Evolutionary conservation across 2,329 filamentous ascomycete species (phyloP).

Genomic region (Dactylellina parvicollis): DNA sequence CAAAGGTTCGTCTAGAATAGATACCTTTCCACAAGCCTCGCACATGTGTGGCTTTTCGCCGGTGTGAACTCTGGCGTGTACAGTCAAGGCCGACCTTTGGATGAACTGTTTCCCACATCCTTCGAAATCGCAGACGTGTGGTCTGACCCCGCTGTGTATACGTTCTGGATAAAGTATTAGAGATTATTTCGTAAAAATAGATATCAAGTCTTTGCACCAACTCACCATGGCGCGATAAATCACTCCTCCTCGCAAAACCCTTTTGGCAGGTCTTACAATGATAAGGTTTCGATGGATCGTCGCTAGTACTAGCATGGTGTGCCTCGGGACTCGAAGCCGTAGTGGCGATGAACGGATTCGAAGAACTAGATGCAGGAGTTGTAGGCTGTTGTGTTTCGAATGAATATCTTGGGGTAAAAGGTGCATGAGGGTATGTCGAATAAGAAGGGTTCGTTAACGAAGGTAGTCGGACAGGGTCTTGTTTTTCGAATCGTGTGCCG

Average conservation of each 20-base stretch:
- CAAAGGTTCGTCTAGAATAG: background rate
- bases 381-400: constrained; percentile 58
- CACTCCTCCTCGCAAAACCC: constrained; percentile 90
- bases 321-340: constrained; percentile 60
- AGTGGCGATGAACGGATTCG: constrained; percentile 61
- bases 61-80: constrained; percentile 94
- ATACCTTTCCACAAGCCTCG: constrained; percentile 95
- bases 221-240: constrained; percentile 93
- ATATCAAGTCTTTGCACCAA: constrained; percentile 45
- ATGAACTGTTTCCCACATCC: constrained; percentile 97
- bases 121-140: constrained; percentile 89
- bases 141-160: constrained; percentile 89
- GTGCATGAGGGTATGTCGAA: constrained; percentile 49
- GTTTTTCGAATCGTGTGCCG: constrained; percentile 41
- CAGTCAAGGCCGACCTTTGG: constrained; percentile 91
- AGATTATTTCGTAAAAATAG: constrained; percentile 10
- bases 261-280: constrained; percentile 90
- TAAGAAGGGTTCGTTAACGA: constrained; percentile 30
- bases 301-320: constrained; percentile 64
- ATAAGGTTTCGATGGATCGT: constrained; percentile 73
- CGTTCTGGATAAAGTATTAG: constrained; percentile 71
- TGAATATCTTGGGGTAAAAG: constrained; percentile 43
- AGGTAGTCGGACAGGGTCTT: constrained; percentile 30
- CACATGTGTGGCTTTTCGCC: constrained; percentile 99
- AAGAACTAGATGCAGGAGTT: constrained; percentile 60